These are phyloP conservation scores for Thelonectria blattea DNA, from an alignment of 2,329 filamentous ascomycete species.

Conservation along the genomic window DNA sequence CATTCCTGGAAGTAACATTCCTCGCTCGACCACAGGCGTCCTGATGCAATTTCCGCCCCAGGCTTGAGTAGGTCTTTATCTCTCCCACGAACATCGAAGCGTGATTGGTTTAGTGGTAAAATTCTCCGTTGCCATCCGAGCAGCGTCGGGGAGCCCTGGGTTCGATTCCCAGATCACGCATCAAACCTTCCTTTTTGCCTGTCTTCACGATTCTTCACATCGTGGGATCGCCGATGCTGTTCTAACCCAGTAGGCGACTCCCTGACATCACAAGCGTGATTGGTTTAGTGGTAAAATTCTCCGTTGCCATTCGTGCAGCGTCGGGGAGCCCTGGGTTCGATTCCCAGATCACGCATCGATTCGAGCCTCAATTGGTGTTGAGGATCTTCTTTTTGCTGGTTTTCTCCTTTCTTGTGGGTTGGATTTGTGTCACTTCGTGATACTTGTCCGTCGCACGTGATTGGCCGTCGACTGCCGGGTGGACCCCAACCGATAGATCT, in stretches of 20 bases:
- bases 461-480: background rate
- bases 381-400: background rate
- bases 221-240: background rate
- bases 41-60: too few species aligned
- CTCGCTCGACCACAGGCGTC: background rate
- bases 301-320: background rate
- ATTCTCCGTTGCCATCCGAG: constrained; percentile 5
- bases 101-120: constrained; percentile 1
- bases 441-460: constrained; percentile 34
- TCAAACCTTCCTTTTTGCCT: background rate
- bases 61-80: background rate
- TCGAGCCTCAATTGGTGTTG: background rate
- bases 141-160: constrained; percentile 3
- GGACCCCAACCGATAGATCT: constrained; percentile 4
- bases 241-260: background rate
- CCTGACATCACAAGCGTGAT: background rate
- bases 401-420: background rate
- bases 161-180: constrained; percentile 3
- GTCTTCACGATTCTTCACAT: background rate
- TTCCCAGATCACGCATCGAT: constrained; percentile 1
- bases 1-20: background rate
- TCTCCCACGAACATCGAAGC: background rate
- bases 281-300: constrained; percentile 2
- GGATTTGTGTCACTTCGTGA: background rate
- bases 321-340: constrained; percentile 1